Evolutionary conservation across 73 alveolate species (phyloP).

Genomic region (Tetrahymena thermophila): DNA sequence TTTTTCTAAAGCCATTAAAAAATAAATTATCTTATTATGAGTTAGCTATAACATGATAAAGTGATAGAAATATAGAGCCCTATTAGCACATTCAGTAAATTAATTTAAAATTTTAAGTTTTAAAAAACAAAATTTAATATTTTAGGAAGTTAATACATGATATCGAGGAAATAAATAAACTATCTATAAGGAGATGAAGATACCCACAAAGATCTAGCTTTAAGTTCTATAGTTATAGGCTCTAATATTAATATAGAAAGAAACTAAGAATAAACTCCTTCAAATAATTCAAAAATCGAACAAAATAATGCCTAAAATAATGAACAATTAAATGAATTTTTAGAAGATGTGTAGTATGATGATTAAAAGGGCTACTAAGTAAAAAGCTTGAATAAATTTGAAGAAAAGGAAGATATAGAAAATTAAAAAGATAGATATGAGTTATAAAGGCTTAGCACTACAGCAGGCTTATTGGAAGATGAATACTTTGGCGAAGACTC

Average conservation of each 20-base stretch:
- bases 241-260: no score
- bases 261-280: not conserved
- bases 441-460: not conserved
- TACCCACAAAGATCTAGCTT: not conserved
- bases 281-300: not conserved
- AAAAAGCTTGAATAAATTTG: no score
- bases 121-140: no score
- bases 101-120: no score
- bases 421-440: not conserved
- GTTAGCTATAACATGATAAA: not conserved
- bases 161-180: not conserved
- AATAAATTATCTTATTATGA: not conserved
- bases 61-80: not conserved
- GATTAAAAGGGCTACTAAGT: not conserved
- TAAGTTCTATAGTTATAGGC: not conserved
- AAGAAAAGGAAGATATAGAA: not conserved
- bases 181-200: not conserved
- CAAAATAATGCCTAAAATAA: not conserved
- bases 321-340: no score
- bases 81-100: not conserved
- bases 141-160: not conserved
- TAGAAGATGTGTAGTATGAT: not conserved
- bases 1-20: not conserved
- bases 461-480: not conserved
- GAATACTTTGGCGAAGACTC: not conserved